Conservation (phyloP, 2,329 filamentous ascomycete genomes). For the Claviceps arundinis region DNA sequence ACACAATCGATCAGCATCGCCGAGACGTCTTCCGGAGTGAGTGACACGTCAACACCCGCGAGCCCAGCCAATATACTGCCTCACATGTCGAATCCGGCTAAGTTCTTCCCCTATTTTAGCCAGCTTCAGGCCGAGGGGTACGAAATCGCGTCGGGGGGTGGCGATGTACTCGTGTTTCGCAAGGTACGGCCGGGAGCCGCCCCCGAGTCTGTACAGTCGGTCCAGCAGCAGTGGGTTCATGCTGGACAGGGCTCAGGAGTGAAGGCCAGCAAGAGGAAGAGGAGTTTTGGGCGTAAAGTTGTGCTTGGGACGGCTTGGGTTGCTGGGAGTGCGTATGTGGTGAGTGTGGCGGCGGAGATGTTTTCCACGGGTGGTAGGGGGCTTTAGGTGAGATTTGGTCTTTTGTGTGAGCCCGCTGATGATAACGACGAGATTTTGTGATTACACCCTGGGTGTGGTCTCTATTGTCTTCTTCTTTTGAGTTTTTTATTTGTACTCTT, state of each 20-base stretch:
- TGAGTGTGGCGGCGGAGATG: conserved; percentile 46
- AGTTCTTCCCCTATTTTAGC: conserved; percentile 52
- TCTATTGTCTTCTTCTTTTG: no score
- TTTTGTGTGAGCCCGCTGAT: not conserved
- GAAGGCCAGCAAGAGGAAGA: conserved; percentile 27
- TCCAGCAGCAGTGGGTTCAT: conserved; percentile 25
- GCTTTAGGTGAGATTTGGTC: not conserved
- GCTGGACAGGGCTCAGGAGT: conserved; percentile 11
- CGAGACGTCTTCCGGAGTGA: conserved; percentile 44
- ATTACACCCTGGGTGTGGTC: no score
- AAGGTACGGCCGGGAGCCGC: conserved; percentile 29
- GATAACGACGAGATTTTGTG: no score
- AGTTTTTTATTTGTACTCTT: no score
- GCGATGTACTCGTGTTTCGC: conserved; percentile 53
- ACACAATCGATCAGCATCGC: conserved; percentile 44
- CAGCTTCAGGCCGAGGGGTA: conserved; percentile 48
- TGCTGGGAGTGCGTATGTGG: conserved; percentile 41
- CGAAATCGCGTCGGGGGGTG: conserved; percentile 50
- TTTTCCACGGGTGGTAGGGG: conserved; percentile 32
- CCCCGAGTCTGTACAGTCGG: conserved; percentile 29
- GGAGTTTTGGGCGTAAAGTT: conserved; percentile 32
- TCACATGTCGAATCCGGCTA: conserved; percentile 46
- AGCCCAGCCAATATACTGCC: conserved; percentile 48
- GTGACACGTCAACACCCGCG: conserved; percentile 33
- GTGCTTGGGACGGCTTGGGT: conserved; percentile 40